A percentile compares a stretch with the other conserved stretches of the same genome.
These are phyloP conservation scores for Fusarium xyrophilum DNA, from an alignment of 2,329 filamentous ascomycete genomes.

Conservation along the genomic window DNA sequence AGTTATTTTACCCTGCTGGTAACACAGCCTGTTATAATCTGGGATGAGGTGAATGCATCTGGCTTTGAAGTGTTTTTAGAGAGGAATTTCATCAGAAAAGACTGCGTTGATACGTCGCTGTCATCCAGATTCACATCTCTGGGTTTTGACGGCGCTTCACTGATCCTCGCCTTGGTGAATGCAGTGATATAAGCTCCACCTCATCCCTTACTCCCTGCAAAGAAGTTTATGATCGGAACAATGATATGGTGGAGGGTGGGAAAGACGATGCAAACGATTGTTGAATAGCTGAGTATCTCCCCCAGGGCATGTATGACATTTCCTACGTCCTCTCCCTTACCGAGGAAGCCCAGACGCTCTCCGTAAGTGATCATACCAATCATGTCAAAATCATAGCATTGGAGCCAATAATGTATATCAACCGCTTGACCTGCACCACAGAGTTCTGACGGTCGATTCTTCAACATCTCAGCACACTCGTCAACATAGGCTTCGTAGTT, in stretches of 20 bases:
- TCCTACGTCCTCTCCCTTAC: conserved; percentile 45
- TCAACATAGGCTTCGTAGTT: conserved; percentile 47
- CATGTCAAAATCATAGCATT: conserved; percentile 52
- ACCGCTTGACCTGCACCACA: neutral
- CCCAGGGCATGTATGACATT: conserved; percentile 41
- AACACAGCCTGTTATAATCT: neutral
- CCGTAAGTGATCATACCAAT: conserved; percentile 48
- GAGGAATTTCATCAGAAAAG: neutral
- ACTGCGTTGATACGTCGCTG: neutral
- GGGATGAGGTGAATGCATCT: neutral
- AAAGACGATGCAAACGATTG: conserved; percentile 36
- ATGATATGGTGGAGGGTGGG: conserved; percentile 25
- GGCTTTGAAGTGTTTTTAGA: neutral
- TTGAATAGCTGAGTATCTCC: conserved; percentile 35
- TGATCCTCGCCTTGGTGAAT: conserved; percentile 10
- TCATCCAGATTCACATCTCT: neutral
- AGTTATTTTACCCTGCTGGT: neutral
- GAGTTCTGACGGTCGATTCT: conserved; percentile 27
- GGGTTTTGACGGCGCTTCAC: neutral
- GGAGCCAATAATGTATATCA: conserved; percentile 47
- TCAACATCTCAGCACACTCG: conserved; percentile 41
- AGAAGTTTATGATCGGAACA: conserved; percentile 30
- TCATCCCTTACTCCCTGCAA: conserved; percentile 27
- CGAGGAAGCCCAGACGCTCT: conserved; percentile 48
- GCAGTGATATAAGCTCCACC: conserved; percentile 24